Conservation (phyloP, 2,329 filamentous ascomycete genomes). For the Cadophora luteo-olivacea region DNA sequence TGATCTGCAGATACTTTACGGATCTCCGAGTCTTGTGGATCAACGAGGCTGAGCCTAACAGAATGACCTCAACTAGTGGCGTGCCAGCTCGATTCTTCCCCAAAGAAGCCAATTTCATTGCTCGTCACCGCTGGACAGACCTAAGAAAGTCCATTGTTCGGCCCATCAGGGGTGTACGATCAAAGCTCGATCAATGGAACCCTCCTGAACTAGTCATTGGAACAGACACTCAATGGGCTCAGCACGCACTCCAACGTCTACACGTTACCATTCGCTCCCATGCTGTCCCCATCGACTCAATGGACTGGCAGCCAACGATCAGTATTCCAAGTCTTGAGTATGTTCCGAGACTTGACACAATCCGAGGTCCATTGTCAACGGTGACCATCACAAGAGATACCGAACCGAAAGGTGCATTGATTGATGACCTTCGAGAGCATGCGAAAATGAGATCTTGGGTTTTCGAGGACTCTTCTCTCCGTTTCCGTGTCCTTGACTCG, state of each 20-base stretch:
- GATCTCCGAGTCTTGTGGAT: conserved; percentile 1
- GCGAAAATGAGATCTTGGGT: background rate
- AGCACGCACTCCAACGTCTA: background rate
- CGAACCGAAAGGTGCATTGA: too few species aligned
- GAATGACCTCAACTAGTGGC: background rate
- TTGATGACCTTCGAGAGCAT: background rate
- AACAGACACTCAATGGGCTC: conserved; percentile 9
- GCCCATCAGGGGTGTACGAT: conserved; percentile 8
- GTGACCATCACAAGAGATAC: background rate
- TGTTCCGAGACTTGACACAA: background rate
- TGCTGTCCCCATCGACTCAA: background rate
- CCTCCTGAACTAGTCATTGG: conserved; percentile 15
- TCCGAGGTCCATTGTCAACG: background rate
- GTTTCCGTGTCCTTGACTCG: too few species aligned
- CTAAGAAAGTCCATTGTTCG: background rate
- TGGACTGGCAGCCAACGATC: conserved; percentile 15
- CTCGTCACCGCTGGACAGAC: conserved; percentile 5
- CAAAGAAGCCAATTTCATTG: background rate
- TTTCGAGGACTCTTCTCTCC: background rate
- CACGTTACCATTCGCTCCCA: background rate
- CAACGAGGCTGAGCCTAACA: background rate
- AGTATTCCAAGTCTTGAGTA: conserved; percentile 9
- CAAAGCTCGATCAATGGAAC: conserved; percentile 7
- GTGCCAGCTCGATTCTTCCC: background rate
- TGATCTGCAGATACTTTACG: conserved; percentile 11